Base-by-base conservation (phyloP, 2,329 filamentous ascomycete species). In the Diaporthe vaccinii region DNA sequence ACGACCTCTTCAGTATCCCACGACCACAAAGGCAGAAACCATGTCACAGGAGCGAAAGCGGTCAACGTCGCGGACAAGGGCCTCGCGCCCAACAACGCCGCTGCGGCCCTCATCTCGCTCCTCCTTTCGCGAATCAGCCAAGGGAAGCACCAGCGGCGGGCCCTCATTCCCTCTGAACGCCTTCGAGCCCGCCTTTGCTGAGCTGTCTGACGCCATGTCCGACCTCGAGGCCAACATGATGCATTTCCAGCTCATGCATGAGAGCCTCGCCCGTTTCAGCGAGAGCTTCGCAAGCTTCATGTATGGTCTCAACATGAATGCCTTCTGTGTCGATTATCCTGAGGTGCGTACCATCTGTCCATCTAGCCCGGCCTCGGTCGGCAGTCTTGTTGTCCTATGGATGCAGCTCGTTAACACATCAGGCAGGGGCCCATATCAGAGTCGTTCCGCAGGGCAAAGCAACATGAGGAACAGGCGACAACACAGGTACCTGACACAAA, bases 281-380 rank as follows among this genome's bases (percentile, higher is more conserved):
- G 97, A 99, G 88, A 97, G 94, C 81, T 99, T 99, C 84, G 95
- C 95, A 1, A 95, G 93, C 79, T 98, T 99, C 81, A 86, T 99
- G 61, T 99, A 98, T 80, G 97, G 97, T 2, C 84, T 99, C 82
- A 98, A 98, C 82, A 98, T 99, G 96, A 98, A 98, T 84, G 97
- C 97, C 1, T 99, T 98, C 83, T 98, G 96, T 83, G 96, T 98
- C 44, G 97, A 99, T 83, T 99, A 98, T 78, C 94, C 95, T 0
- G 97, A 99, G 91, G 95, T 95, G 85, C 34, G 69, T 82, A 74
- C 41, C 65, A 20, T 20, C 14, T 68, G 3, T n/a, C 7, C 15
- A 10, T 41, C 5, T 28, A 2, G 28, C 31, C 3, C 22, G 22
- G 7, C 12, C 15, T 49, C 41, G 28, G 41, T n/a, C 61, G 20